phyloP scores from a whole-genome alignment of 768 basidiomycete genomes.

The Fibroporia radiculosa region DNA sequence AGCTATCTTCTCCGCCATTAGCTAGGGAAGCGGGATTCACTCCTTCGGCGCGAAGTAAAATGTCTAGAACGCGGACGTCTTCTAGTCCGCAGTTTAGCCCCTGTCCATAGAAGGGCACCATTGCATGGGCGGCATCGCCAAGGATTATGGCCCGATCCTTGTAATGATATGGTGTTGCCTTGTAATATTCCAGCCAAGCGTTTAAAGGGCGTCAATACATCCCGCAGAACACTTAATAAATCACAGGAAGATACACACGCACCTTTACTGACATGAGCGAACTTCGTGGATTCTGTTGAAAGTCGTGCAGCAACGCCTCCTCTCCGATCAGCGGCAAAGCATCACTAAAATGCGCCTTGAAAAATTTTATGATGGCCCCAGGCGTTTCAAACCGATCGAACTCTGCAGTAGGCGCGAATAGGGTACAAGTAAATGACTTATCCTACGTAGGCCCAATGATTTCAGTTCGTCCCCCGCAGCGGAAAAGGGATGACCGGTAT shows the following conservation, averaged over 20 bases:
- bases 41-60: conserved; percentile 62
- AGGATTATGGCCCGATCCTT: conserved; percentile 80
- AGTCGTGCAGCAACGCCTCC: conserved; percentile 66
- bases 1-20: conserved; percentile 39
- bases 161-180: conserved; percentile 89
- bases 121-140: conserved; percentile 94
- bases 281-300: conserved; percentile 78
- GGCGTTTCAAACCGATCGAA: conserved; percentile 59
- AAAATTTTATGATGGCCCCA: conserved; percentile 62
- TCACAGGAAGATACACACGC: conserved; percentile 23
- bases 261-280: conserved; percentile 92
- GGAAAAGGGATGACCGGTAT: conserved; percentile 20
- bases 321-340: conserved; percentile 83
- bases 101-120: conserved; percentile 99
- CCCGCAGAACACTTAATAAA: conserved; percentile 4
- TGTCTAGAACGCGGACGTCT: conserved; percentile 85
- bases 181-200: neutral
- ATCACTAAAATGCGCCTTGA: conserved; percentile 79
- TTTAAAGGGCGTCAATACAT: neutral
- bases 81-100: conserved; percentile 97
- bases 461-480: conserved; percentile 10
- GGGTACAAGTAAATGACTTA: conserved; percentile 93
- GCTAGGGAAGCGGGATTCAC: conserved; percentile 42
- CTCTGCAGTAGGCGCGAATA: conserved; percentile 80
- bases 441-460: conserved; percentile 48